Base-by-base conservation (phyloP, 2,329 filamentous ascomycete genomes). In the Didymella sp. region DNA sequence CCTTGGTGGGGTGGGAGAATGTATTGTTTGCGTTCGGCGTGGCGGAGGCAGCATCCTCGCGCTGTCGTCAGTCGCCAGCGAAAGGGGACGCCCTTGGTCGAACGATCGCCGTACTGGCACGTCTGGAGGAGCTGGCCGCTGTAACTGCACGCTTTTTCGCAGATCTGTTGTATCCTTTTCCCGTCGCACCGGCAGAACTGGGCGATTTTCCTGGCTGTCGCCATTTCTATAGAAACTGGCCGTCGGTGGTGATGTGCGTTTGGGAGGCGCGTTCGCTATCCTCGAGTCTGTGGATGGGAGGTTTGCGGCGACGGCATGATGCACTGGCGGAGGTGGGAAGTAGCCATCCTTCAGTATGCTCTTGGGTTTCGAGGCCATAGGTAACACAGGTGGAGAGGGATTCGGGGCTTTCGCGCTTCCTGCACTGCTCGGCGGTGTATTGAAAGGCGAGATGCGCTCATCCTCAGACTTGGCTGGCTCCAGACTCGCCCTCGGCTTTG, bases 351-450 rank as follows among this genome's bases (percentile, higher is more conserved):
- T 73, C 12, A 61, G 49, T 8, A 59, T 52, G 19, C 56, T 61
- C 51, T 66, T 69, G 7, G 68, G 60, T 45, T 70, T 72, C 15
- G 69, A 67, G 5, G 68, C 66, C 6, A 60, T 57, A n/a, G 68
- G 57, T 33, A 68, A 56, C 4, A 56, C 61, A 37, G 68, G 63
- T 2, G 69, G 63, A 33, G 71, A 70, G 1, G 53, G 42, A 2
- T 72, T 63, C 4, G 55, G 55, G 1, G 58, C 64, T 12, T 76
- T 78, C 4, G 71, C 71, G 40, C 83, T 88, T 53, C 85, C 87
- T 4, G 85, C 84, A 70, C 89, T 94, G 64, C 87, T 88, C 0
- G 93, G 92, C 17, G 92, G 92, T 31, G 92, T 96, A 69, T 83
- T 92, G 71, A 97, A 96, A 0, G 94, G 93, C 1, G 94, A 96